These are phyloP conservation scores for Pistacia vera DNA, from an alignment of 345 rosid genomes.

Conservation along the genomic window DNA sequence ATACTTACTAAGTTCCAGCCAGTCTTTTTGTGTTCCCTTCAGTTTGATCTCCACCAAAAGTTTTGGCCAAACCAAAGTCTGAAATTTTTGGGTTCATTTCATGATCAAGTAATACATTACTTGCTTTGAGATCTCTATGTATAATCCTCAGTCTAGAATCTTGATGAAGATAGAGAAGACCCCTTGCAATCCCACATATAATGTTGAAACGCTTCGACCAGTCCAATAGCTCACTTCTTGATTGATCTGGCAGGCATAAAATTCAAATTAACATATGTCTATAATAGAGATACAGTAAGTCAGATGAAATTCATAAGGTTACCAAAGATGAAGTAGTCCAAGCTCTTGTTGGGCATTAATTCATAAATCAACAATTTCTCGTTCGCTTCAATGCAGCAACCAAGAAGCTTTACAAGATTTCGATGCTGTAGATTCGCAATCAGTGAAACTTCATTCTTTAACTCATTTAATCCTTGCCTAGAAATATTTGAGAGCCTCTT, in stretches of 20 bases:
- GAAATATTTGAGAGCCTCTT: slow-evolving; percentile 27
- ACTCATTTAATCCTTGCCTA: slow-evolving; percentile 23
- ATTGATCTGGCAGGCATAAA: slow-evolving; percentile 12
- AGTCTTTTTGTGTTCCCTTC: not conserved
- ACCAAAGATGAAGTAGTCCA: slow-evolving; percentile 38
- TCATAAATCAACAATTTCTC: slow-evolving; percentile 41
- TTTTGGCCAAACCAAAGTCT: slow-evolving; percentile 53
- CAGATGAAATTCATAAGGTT: not conserved
- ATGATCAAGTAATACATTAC: slow-evolving; percentile 41
- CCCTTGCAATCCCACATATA: slow-evolving; percentile 47
- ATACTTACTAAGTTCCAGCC: too few relatives aligned
- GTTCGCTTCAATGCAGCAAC: slow-evolving; percentile 39
- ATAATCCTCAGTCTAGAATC: slow-evolving; percentile 46
- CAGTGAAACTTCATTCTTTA: not conserved
- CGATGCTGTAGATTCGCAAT: slow-evolving; percentile 39
- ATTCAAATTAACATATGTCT: not conserved
- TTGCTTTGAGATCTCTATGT: slow-evolving; percentile 43
- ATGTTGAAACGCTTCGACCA: slow-evolving; percentile 41
- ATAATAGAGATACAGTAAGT: not conserved
- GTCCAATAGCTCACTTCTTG: slow-evolving; percentile 13
- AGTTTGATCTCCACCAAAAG: slow-evolving; percentile 36
- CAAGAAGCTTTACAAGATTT: slow-evolving; percentile 45
- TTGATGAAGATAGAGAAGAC: slow-evolving; percentile 53
- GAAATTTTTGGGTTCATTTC: slow-evolving; percentile 50
- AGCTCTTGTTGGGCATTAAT: slow-evolving; percentile 36